phyloP scores from a whole-genome alignment of 2,329 filamentous ascomycete species.

The Penicillium sp. region DNA sequence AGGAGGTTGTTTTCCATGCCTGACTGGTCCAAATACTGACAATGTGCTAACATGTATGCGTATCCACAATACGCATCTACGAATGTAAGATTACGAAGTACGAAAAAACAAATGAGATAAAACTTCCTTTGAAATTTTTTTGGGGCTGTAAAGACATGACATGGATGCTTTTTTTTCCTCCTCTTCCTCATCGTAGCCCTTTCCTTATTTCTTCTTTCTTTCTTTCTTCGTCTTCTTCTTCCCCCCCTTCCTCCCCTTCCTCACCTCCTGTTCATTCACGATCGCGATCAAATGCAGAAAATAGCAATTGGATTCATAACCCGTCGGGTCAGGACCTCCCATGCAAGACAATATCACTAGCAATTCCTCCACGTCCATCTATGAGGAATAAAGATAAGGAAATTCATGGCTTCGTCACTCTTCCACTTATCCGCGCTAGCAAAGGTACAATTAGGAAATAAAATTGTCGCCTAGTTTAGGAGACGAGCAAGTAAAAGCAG shows the following conservation, averaged over 20 bases:
- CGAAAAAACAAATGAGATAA: slow-evolving; percentile 6
- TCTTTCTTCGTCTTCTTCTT: slow-evolving; percentile 11
- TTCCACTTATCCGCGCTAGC: slow-evolving; percentile 18
- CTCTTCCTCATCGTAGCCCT: slow-evolving; percentile 14
- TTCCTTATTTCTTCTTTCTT: background rate
- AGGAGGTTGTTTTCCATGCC: slow-evolving; percentile 25
- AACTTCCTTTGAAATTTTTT: slow-evolving; percentile 31
- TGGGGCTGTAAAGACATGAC: slow-evolving; percentile 25
- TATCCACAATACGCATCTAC: background rate
- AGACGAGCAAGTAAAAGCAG: background rate
- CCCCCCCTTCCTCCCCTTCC: background rate
- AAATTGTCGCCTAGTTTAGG: background rate
- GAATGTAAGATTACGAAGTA: background rate
- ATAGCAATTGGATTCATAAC: too few relatives aligned
- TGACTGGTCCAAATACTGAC: too few relatives aligned
- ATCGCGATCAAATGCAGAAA: too few relatives aligned
- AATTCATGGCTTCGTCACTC: slow-evolving; percentile 31
- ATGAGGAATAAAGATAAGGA: slow-evolving; percentile 19
- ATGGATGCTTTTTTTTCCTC: slow-evolving; percentile 26
- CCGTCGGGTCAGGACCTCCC: too few relatives aligned
- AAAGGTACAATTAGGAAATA: slow-evolving; percentile 13
- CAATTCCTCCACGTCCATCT: background rate
- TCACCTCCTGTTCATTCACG: background rate
- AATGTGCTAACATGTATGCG: too few relatives aligned
- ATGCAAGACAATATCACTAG: background rate